Evolutionary conservation across 352 stramenopile genomes (phyloP).

Genomic region (Globisporangium ultimum): DNA sequence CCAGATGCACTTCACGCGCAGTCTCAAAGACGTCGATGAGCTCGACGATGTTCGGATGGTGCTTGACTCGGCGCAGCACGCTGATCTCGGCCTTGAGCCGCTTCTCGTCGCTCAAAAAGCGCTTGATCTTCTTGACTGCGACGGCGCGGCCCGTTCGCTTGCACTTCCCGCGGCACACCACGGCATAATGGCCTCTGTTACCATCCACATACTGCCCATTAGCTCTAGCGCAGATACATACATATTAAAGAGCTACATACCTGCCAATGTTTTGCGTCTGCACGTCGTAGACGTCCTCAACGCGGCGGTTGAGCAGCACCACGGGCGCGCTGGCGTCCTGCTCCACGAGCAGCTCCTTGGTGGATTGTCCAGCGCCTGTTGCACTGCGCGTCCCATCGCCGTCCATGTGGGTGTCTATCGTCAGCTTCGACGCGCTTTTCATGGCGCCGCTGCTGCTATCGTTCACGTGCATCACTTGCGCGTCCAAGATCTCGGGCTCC

Average conservation of each 20-base stretch:
- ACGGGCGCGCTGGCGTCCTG: neutral
- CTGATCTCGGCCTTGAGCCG: slow-evolving; percentile 60
- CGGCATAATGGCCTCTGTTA: slow-evolving; percentile 63
- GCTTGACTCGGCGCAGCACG: slow-evolving; percentile 50
- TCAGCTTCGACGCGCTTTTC: slow-evolving; percentile 1
- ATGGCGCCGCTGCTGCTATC: neutral
- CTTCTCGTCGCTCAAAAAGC: slow-evolving; percentile 72
- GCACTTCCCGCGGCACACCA: slow-evolving; percentile 56
- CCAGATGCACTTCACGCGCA: slow-evolving; percentile 65
- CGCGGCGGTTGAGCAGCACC: slow-evolving; percentile 23
- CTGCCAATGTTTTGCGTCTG: slow-evolving; percentile 43
- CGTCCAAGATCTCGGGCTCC: neutral
- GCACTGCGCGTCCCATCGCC: neutral
- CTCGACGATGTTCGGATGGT: slow-evolving; percentile 76
- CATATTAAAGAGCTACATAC: slow-evolving; percentile 15
- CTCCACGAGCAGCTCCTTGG: neutral
- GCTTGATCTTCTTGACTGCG: slow-evolving; percentile 84
- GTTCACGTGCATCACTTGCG: neutral
- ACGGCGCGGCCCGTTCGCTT: slow-evolving; percentile 45
- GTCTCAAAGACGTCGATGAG: slow-evolving; percentile 82
- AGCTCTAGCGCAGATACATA: neutral
- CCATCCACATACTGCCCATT: neutral
- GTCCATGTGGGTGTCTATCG: slow-evolving; percentile 7
- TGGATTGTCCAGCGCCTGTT: neutral
- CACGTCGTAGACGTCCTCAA: slow-evolving; percentile 61